Conservation (phyloP, 495 filamentous ascomycete species). For the Parathielavia appendiculata region DNA sequence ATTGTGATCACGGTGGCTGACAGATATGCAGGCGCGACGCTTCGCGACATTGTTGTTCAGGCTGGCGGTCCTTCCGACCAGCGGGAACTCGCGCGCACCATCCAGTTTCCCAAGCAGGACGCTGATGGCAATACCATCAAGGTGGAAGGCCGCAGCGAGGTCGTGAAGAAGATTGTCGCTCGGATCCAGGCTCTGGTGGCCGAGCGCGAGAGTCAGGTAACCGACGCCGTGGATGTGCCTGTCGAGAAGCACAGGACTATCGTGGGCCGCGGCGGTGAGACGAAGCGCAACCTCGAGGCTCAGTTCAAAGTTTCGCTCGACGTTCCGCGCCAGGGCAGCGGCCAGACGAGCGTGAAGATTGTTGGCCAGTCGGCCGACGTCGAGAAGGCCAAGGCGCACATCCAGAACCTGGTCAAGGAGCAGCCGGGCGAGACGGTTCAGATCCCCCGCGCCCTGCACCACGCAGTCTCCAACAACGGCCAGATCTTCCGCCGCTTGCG, state of each 20-base stretch:
- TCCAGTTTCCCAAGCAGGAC: constrained; percentile 82
- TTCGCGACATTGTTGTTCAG: constrained; percentile 78
- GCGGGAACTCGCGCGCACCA: constrained; percentile 71
- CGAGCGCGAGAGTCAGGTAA: constrained; percentile 72
- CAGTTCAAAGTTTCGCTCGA: constrained; percentile 86
- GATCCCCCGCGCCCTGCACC: constrained; percentile 74
- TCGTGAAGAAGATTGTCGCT: constrained; percentile 85
- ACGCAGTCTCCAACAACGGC: constrained; percentile 80
- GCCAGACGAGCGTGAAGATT: constrained; percentile 75
- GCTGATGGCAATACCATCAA: constrained; percentile 77
- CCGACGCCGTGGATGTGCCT: constrained; percentile 70
- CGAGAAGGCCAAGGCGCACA: constrained; percentile 77
- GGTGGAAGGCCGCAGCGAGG: constrained; percentile 71
- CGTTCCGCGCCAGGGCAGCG: constrained; percentile 69
- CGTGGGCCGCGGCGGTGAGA: constrained; percentile 87
- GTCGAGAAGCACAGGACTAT: constrained; percentile 83
- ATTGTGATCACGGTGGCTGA: neutral
- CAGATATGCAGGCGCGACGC: constrained; percentile 61
- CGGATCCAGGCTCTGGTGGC: constrained; percentile 73
- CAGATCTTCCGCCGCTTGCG: constrained; percentile 84
- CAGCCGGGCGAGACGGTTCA: constrained; percentile 80
- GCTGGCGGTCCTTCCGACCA: constrained; percentile 86
- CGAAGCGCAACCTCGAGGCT: constrained; percentile 76
- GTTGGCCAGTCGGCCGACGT: constrained; percentile 71
- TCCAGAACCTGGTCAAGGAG: constrained; percentile 73